These are phyloP conservation scores for Leucocoprinus leucothites DNA, from an alignment of 768 basidiomycete species.

Conservation along the genomic window DNA sequence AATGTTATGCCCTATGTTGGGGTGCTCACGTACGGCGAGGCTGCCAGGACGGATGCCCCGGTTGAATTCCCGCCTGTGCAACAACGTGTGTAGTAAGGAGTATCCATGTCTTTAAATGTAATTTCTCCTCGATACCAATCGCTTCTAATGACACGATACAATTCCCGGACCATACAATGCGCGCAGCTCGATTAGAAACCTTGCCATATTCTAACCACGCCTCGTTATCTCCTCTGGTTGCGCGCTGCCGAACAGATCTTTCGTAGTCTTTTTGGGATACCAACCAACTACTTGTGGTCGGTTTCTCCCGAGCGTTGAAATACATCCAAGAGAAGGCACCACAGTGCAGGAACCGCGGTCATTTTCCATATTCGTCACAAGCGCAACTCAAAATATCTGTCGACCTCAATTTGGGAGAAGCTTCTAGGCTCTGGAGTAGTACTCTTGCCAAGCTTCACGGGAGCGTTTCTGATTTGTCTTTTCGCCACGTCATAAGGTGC, in stretches of 20 bases:
- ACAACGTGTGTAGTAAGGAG: slow-evolving; percentile 32
- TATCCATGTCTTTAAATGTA: background rate
- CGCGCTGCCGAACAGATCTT: slow-evolving; percentile 49
- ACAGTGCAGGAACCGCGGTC: background rate
- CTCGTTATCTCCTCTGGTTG: slow-evolving; percentile 26
- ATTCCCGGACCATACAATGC: background rate
- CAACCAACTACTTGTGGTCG: slow-evolving; percentile 46
- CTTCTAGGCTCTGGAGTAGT: slow-evolving; percentile 37
- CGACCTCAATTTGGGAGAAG: slow-evolving; percentile 44
- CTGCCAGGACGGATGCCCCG: slow-evolving; percentile 38
- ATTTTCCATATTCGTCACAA: too few relatives aligned
- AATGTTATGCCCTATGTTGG: slow-evolving; percentile 92
- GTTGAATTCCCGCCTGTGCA: slow-evolving; percentile 38
- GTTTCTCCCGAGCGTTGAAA: slow-evolving; percentile 43
- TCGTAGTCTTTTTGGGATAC: slow-evolving; percentile 46
- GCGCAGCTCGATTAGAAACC: background rate
- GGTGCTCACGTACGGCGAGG: slow-evolving; percentile 74
- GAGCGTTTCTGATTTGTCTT: slow-evolving; percentile 33
- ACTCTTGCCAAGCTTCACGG: slow-evolving; percentile 36
- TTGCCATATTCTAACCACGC: background rate
- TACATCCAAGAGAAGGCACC: slow-evolving; percentile 22
- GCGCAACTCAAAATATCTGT: slow-evolving; percentile 32
- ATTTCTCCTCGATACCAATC: background rate
- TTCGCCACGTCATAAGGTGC: slow-evolving; percentile 39
- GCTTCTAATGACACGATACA: background rate